These are phyloP conservation scores for Purshia tridentata DNA, from an alignment of 306 rosid genomes.

Conservation along the genomic window DNA sequence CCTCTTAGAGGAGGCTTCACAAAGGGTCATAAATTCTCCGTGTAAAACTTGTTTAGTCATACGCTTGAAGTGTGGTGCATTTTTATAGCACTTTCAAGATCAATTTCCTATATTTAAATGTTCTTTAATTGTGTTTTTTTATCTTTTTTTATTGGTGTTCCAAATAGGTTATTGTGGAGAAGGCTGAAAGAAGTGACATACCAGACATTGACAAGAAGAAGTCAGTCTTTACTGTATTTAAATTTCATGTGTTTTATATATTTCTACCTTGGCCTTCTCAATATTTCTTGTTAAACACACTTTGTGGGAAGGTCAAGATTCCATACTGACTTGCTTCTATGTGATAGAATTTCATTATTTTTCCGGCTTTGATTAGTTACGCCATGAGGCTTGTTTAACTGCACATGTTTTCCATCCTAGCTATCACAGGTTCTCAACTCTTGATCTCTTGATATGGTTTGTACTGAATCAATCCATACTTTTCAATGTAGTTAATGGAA, in stretches of 20 bases:
- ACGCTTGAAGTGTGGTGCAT: not conserved
- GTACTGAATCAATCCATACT: not conserved
- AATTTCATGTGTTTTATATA: not conserved
- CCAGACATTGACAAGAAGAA: constrained; percentile 93
- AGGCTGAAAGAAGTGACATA: constrained; percentile 75
- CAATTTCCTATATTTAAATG: not conserved
- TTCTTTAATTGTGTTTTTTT: not conserved
- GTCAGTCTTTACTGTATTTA: constrained; percentile 38
- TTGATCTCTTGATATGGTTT: not conserved
- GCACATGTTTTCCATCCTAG: not conserved
- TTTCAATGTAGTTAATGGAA: not conserved
- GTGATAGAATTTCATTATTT: not conserved
- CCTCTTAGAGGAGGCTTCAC: not conserved
- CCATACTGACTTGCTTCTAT: not conserved
- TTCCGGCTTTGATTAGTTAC: not conserved
- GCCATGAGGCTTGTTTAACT: not conserved
- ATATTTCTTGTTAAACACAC: not conserved
- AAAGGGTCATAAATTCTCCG: not conserved
- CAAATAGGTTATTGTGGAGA: constrained; percentile 79
- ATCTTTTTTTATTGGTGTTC: constrained; percentile 23
- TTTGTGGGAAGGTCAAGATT: not conserved
- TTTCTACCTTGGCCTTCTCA: not conserved
- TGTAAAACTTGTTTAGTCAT: not conserved
- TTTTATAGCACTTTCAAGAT: not conserved
- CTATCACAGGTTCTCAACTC: not conserved